Evolutionary conservation across 1,139 yeast genomes (phyloP), one percentile per base, ranked within the genome.

Genomic region (Suhomyces ambrosiae): DNA sequence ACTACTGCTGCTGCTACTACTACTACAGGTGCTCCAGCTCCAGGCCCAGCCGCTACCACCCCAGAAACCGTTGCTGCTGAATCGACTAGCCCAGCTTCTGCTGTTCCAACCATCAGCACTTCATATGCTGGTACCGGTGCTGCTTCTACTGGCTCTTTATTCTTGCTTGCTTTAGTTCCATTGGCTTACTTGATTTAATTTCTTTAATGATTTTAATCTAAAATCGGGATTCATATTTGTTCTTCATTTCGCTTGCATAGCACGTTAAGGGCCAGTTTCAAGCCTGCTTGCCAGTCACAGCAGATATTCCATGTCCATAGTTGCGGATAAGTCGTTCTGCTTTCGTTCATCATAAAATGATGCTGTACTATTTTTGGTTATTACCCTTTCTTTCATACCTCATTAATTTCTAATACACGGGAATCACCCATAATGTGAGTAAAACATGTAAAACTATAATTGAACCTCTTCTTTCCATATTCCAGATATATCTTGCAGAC

Each of bases 171-270:
- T 26, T 47, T 56, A 44, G 40, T 57, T 31, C 60, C 61, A 38
- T 50, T 56, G 46, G 61, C 58, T 33, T 53, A 53, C 54, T 47
- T 57, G 48, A 41, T 57, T 48, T 56, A 52, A 54, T n/a, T n/a
- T n/a, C 32, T 13, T 11, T 9, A 11, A 15, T 25, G 16, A 25
- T 17, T 17, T 27, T 18, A 28, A 19, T 19, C 31, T 24, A 13
- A 11, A 15, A 10, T n/a, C 13, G 26, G 11, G 6, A n/a, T n/a
- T n/a, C n/a, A n/a, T n/a, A n/a, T n/a, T n/a, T 6, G 5, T 27
- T 27, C 22, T 27, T 27, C 23, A 18, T 27, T 16, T 27, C 30
- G 30, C 21, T n/a, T 14, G 10, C 13, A 9, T 9, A 13, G 14
- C 11, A 19, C 29, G 10, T 18, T 10, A 25, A 15, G 10, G 6